phyloP scores from a whole-genome alignment of 129 eudicot genomes.

The Lactuca sativa region DNA sequence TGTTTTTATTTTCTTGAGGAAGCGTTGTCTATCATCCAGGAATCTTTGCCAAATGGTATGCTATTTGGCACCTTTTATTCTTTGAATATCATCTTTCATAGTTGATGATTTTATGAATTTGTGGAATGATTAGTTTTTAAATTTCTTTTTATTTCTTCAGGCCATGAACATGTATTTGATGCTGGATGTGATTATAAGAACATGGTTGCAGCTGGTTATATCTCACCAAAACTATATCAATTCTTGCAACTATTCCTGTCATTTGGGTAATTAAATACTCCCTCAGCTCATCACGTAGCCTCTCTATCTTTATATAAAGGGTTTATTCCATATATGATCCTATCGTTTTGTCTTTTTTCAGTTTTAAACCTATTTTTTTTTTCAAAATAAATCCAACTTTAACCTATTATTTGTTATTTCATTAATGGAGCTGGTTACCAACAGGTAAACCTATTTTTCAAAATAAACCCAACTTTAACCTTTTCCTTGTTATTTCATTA shows the following conservation, averaged over 20 bases:
- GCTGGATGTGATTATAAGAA: slow-evolving; percentile 38
- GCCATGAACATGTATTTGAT: slow-evolving; percentile 41
- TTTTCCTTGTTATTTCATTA: no score
- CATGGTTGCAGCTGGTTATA: slow-evolving; percentile 43
- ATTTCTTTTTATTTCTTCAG: slow-evolving; percentile 37
- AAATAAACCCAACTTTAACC: no score
- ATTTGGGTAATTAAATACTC: no score
- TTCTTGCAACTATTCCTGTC: slow-evolving; percentile 4
- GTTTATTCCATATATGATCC: not conserved
- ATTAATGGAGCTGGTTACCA: no score
- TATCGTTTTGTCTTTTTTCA: no score
- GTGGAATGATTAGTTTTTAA: slow-evolving; percentile 7
- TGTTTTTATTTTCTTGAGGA: slow-evolving; percentile 52
- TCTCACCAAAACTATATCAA: slow-evolving; percentile 45
- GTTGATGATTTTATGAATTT: not conserved
- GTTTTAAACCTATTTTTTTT: not conserved
- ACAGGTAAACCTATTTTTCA: not conserved
- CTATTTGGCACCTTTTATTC: not conserved
- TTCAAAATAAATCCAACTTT: not conserved
- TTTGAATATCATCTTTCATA: not conserved
- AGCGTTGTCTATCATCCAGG: slow-evolving; percentile 33
- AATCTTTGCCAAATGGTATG: slow-evolving; percentile 60
- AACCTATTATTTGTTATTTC: not conserved
- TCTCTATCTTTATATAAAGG: not conserved
- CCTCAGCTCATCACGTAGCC: not conserved